Percentiles rank a stretch among this genome's conserved stretches.
Conservation (phyloP, 1,284 basidiomycete species). For the Heterobasidion irregulare region DNA sequence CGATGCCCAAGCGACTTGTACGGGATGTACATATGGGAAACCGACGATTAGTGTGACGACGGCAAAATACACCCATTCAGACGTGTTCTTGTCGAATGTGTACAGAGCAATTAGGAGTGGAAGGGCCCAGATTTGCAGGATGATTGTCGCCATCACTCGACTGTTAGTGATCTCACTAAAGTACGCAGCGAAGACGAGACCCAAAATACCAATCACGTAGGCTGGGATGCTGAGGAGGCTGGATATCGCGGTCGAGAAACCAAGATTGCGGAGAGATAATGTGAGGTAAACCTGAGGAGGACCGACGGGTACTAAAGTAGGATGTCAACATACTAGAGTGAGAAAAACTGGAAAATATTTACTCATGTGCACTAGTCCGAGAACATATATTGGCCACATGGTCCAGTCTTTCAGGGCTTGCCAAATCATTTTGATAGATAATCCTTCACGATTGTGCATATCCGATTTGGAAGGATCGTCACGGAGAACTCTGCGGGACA, state of each 20-base stretch:
- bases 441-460: conserved; percentile 75
- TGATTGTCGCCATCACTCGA: conserved; percentile 41
- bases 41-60: conserved; percentile 49
- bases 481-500: conserved; percentile 51
- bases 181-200: conserved; percentile 38
- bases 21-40: conserved; percentile 34
- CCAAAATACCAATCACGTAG: conserved; percentile 24
- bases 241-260: conserved; percentile 52
- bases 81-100: conserved; percentile 40
- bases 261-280: conserved; percentile 49
- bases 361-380: conserved; percentile 33
- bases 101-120: conserved; percentile 52
- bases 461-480: conserved; percentile 67
- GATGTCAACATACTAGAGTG: conserved; percentile 19
- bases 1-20: conserved; percentile 54
- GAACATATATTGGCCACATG: conserved; percentile 63
- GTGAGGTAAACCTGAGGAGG: conserved; percentile 54
- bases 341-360: conserved; percentile 3
- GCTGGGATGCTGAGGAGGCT: conserved; percentile 57
- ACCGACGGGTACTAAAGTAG: conserved; percentile 36
- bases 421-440: conserved; percentile 48
- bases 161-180: conserved; percentile 48
- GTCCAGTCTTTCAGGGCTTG: conserved; percentile 53
- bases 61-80: conserved; percentile 52
- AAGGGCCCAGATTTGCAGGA: conserved; percentile 55